Percentiles rank a stretch among this genome's conserved stretches.
Conservation (phyloP, 2,329 filamentous ascomycete species). For the Parafenestella ontariensis region DNA sequence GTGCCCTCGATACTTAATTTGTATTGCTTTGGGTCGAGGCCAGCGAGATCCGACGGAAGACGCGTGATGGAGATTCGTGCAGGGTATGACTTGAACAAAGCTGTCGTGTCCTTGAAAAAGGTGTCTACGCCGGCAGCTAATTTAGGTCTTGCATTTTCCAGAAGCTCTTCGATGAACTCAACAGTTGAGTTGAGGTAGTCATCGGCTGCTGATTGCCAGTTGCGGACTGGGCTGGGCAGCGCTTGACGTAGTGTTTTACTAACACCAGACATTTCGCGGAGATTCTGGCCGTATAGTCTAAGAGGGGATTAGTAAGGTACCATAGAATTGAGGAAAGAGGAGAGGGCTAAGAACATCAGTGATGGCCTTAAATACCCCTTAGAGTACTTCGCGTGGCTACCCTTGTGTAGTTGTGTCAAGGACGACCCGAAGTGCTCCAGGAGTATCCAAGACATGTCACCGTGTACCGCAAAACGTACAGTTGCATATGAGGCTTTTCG, state of each 20-base stretch:
- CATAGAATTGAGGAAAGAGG: neutral
- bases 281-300: conserved; percentile 77
- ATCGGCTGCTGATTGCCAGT: conserved; percentile 86
- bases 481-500: conserved; percentile 94
- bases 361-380: neutral
- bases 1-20: conserved; percentile 76
- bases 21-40: conserved; percentile 81
- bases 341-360: neutral
- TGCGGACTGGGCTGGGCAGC: conserved; percentile 80
- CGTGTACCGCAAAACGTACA: neutral
- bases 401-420: neutral
- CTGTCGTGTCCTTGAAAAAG: conserved; percentile 85
- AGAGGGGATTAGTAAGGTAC: neutral
- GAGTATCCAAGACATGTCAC: neutral
- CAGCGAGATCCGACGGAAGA: conserved; percentile 79
- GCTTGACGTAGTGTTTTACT: conserved; percentile 90
- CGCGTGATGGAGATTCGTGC: conserved; percentile 83
- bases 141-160: conserved; percentile 85
- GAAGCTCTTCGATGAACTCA: conserved; percentile 88
- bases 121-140: conserved; percentile 85
- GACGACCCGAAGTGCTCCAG: neutral
- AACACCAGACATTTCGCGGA: conserved; percentile 87
- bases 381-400: conserved; percentile 58
- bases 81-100: conserved; percentile 88
- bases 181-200: conserved; percentile 84